phyloP scores from a whole-genome alignment of 306 rosid genomes.

The Pyrus pyrifolia region DNA sequence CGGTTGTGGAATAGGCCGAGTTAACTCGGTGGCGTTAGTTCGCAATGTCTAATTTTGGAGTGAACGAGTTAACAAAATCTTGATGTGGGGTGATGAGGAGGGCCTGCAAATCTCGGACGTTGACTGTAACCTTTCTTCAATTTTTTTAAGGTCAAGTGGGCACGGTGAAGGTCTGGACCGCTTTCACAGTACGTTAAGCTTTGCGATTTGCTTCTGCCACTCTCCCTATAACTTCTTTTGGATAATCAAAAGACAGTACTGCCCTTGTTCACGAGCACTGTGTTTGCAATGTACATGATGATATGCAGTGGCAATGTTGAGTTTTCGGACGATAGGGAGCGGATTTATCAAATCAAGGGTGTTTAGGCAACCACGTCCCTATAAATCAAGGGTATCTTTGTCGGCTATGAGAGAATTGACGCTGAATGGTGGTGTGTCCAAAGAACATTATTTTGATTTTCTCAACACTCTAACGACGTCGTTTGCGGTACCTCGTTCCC shows the following conservation, averaged over 20 bases:
- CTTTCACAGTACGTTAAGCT: background rate
- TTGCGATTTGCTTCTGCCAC: background rate
- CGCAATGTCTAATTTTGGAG: background rate
- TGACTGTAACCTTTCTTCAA: constrained; percentile 49
- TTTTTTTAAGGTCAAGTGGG: constrained; percentile 34
- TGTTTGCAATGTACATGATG: background rate
- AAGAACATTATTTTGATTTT: background rate
- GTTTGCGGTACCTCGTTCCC: background rate
- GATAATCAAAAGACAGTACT: background rate
- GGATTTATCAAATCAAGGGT: constrained; percentile 6
- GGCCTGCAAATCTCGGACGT: constrained; percentile 43
- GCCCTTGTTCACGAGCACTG: background rate
- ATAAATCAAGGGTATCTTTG: constrained; percentile 29
- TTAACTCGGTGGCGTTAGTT: constrained; percentile 15
- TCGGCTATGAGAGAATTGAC: constrained; percentile 43
- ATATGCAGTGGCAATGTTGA: background rate
- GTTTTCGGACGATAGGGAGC: background rate
- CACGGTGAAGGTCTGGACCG: constrained; percentile 23
- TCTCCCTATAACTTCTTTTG: background rate
- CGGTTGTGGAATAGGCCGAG: constrained; percentile 2
- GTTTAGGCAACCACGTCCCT: constrained; percentile 6
- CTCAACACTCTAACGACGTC: constrained; percentile 17
- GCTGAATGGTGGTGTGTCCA: background rate
- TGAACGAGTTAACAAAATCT: constrained; percentile 3
- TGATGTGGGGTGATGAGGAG: background rate